Evolutionary conservation across 257 asterid species (phyloP).

Genomic region (Dorcoceras hygrometricum): DNA sequence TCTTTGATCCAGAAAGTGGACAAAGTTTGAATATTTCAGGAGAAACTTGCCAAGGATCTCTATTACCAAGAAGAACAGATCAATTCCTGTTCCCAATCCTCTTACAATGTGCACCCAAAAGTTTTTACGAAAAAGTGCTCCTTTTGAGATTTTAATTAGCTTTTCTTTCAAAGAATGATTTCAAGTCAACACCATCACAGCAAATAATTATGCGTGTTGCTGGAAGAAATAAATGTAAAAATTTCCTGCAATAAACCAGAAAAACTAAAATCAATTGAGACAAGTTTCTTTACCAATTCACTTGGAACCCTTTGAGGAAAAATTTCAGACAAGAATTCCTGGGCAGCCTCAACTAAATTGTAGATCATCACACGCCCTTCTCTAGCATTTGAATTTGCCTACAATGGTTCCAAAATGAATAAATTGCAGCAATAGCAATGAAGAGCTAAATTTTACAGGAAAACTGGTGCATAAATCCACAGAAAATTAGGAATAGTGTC

Average conservation of each 20-base stretch:
- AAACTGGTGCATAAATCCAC: too few species aligned
- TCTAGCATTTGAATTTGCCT: conserved; percentile 94
- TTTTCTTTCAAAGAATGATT: background rate
- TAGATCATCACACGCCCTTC: conserved; percentile 99
- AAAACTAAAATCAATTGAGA: conserved; percentile 24
- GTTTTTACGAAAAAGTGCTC: too few species aligned
- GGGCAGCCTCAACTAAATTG: conserved; percentile 98
- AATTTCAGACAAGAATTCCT: conserved; percentile 93
- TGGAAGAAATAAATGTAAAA: conserved; percentile 6
- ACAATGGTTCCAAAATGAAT: conserved; percentile 25
- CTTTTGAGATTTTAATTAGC: background rate
- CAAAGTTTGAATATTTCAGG: background rate
- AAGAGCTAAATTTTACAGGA: background rate
- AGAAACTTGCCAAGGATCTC: background rate
- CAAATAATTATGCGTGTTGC: conserved; percentile 2
- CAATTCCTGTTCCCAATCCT: conserved; percentile 5
- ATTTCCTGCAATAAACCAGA: conserved; percentile 22
- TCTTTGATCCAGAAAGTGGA: too few species aligned
- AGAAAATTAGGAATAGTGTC: too few species aligned
- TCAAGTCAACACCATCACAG: conserved; percentile 3
- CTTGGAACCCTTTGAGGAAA: conserved; percentile 51
- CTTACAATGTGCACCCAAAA: background rate
- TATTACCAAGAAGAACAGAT: background rate
- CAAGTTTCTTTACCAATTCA: conserved; percentile 51
- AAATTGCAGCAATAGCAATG: conserved; percentile 6